Evolutionary conservation across 2,329 filamentous ascomycete species (phyloP).

Genomic region (Ophiosphaerella herpotricha): DNA sequence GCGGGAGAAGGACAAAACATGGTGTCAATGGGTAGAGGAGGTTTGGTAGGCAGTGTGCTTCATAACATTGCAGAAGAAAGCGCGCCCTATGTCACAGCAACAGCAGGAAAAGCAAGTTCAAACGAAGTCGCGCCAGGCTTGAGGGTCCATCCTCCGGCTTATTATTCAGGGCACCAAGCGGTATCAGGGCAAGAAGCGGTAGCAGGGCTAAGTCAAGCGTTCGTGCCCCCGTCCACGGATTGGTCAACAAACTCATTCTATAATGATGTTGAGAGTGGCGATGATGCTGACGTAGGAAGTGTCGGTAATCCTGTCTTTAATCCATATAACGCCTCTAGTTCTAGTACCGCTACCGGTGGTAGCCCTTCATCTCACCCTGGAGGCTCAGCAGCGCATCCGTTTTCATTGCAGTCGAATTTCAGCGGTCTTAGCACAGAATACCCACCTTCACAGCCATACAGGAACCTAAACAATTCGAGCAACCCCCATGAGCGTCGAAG

Average conservation of each 20-base stretch:
- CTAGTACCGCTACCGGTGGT: background rate
- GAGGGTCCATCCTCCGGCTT: background rate
- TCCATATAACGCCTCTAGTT: background rate
- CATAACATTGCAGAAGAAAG: slow-evolving; percentile 3
- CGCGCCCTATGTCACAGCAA: background rate
- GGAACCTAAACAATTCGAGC: background rate
- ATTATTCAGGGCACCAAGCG: background rate
- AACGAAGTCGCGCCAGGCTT: background rate
- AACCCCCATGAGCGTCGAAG: background rate
- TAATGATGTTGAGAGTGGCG: background rate
- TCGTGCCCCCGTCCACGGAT: no score
- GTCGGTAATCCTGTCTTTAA: background rate
- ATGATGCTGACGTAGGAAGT: background rate
- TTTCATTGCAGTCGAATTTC: background rate
- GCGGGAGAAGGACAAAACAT: background rate
- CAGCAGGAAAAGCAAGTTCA: background rate
- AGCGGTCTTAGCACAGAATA: background rate
- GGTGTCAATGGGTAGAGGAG: background rate
- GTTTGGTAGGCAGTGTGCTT: background rate
- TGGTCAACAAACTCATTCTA: no score
- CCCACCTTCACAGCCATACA: background rate
- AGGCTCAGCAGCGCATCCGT: background rate
- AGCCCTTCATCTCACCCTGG: background rate
- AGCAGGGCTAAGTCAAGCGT: no score
- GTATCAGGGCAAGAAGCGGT: background rate